Evolutionary conservation across 768 basidiomycete species (phyloP).

Genomic region (Chiua virens): DNA sequence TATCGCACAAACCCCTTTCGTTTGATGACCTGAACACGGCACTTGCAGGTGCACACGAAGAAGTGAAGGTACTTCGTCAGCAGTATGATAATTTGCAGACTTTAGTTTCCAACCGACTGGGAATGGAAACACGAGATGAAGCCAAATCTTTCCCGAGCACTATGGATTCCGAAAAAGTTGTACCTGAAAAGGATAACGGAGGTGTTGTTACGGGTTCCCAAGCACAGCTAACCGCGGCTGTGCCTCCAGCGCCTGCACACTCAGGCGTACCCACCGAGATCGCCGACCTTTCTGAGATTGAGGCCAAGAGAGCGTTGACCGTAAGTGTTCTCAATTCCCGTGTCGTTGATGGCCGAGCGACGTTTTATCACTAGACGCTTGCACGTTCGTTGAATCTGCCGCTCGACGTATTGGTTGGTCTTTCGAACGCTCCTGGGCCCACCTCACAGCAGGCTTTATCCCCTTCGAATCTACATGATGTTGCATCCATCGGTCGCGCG

Average conservation of each 20-base stretch:
- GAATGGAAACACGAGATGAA: conserved; percentile 1
- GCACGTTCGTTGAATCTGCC: conserved; percentile 14
- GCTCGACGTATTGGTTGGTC: background rate
- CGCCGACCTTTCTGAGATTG: conserved; percentile 18
- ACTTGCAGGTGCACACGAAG: conserved; percentile 21
- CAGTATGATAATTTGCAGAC: conserved; percentile 26
- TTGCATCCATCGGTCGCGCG: conserved; percentile 21
- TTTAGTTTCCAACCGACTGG: conserved; percentile 15
- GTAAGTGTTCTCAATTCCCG: conserved; percentile 13
- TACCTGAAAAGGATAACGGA: background rate
- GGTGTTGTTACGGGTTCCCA: background rate
- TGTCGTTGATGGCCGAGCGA: background rate
- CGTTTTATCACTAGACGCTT: conserved; percentile 8
- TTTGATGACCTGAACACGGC: conserved; percentile 27
- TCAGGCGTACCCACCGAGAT: conserved; percentile 14
- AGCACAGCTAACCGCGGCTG: background rate
- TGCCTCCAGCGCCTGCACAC: background rate
- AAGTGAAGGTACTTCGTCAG: conserved; percentile 25
- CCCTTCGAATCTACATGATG: conserved; percentile 6
- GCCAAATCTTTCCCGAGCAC: background rate
- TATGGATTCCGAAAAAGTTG: background rate
- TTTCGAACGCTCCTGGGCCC: background rate
- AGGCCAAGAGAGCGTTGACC: conserved; percentile 19
- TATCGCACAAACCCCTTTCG: conserved; percentile 15
- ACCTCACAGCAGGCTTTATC: background rate